phyloP scores from a whole-genome alignment of 257 asterid genomes.

The Cinchona pubescens region DNA sequence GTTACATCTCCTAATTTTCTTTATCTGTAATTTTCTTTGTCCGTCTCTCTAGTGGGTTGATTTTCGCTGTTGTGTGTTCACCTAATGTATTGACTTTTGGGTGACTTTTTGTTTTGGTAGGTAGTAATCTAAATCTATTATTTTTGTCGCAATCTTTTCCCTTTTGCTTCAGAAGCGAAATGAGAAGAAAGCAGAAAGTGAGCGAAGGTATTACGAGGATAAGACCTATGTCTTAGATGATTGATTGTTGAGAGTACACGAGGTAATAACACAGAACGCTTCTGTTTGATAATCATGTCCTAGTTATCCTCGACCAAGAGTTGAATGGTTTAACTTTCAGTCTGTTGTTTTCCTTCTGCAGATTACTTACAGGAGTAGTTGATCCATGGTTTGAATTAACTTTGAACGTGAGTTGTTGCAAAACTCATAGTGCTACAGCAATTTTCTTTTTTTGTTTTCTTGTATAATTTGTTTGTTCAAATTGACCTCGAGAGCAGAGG shows the following conservation, averaged over 20 bases:
- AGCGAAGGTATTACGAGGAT: constrained; percentile 83
- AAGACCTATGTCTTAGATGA: constrained; percentile 70
- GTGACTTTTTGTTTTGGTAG: not conserved
- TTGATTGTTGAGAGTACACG: constrained; percentile 33
- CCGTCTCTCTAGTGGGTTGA: not conserved
- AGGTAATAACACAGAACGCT: constrained; percentile 32
- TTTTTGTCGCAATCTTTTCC: not conserved
- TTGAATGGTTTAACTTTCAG: not conserved
- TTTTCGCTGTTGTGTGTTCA: not conserved
- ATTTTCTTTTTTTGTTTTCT: not conserved
- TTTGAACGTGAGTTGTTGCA: constrained; percentile 4
- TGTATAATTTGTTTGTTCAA: not conserved
- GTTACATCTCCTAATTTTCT: not conserved
- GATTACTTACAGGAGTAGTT: not conserved
- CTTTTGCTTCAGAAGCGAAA: constrained; percentile 71
- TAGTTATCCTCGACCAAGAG: not conserved
- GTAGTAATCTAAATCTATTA: not conserved
- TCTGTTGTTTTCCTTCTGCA: not conserved
- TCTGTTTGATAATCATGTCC: not conserved
- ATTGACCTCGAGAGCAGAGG: constrained; percentile 1
- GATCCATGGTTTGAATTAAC: not conserved
- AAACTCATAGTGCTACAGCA: not conserved
- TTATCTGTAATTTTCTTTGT: not conserved
- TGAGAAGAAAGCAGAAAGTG: constrained; percentile 84
- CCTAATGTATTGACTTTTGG: not conserved